Conservation (phyloP, 2,329 filamentous ascomycete genomes). For the Penicillium sp. region DNA sequence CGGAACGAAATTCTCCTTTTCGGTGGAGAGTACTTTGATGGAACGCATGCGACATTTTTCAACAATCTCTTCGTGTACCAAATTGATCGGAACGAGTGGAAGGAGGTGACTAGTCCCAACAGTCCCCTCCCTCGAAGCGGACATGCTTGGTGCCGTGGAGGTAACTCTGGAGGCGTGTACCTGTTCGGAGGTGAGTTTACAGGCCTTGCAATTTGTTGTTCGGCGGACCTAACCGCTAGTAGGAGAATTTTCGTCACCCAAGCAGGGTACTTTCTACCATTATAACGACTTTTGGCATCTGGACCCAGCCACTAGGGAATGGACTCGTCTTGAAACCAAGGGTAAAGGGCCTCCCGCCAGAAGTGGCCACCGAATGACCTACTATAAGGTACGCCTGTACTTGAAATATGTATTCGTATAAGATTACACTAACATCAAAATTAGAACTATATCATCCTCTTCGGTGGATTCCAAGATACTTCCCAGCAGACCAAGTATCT, state of each 20-base stretch:
- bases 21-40: conserved; percentile 95
- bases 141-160: conserved; percentile 91
- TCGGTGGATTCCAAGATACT: conserved; percentile 96
- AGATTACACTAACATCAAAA: conserved; percentile 1
- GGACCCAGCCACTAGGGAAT: conserved; percentile 82
- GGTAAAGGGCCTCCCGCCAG: conserved; percentile 76
- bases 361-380: conserved; percentile 93
- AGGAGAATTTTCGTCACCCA: conserved; percentile 91
- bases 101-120: conserved; percentile 86
- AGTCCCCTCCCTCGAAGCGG: conserved; percentile 86
- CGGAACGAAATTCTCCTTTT: conserved; percentile 87
- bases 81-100: conserved; percentile 87
- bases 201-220: not conserved
- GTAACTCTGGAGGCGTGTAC: conserved; percentile 83
- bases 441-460: conserved; percentile 86
- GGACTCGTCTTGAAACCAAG: conserved; percentile 82
- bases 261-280: conserved; percentile 98
- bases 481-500: conserved; percentile 93
- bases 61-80: conserved; percentile 71
- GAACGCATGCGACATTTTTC: conserved; percentile 74
- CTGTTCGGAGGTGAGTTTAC: conserved; percentile 71
- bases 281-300: conserved; percentile 98
- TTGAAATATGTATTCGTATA: not conserved
- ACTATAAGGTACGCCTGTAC: conserved; percentile 66
- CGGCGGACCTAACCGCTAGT: conserved; percentile 13